Evolutionary conservation across 2,329 filamentous ascomycete genomes (phyloP), one percentile per base, ranked within the genome.

Genomic region (Macrophomina pseudophaseolina): DNA sequence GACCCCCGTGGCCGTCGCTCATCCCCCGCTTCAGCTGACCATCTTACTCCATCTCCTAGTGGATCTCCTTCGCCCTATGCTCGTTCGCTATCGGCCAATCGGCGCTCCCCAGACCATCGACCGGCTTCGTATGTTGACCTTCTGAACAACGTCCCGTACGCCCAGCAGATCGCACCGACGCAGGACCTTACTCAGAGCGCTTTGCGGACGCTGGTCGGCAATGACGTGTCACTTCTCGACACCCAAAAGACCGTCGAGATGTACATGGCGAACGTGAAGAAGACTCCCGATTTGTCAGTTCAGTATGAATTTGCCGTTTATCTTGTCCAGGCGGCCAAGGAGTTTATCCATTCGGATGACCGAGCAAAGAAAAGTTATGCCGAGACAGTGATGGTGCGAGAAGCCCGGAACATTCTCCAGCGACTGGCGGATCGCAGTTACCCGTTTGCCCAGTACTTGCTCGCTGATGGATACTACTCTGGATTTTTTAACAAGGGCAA

Each of bases 281-380:
- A 99, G 83, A 97, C 95, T 2, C 95, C 91, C 69, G 93, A 97
- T 78, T 85, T 90, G 16, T 90, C 91, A 4, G 91, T 97, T 40
- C 93, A 97, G 78, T 98, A 98, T 78, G 95, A 97, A 35, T 98
- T 99, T 80, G 95, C 95, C 2, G 87, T 98, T 44, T 97, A 97
- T 78, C 88, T 99, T 82, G 90, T 98, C 71, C 92, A 94, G 54
- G 90, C 93, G 1, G 94, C 94, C 48, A 91, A 93, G 76, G 92
- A 97, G 75, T 58, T 59, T 23, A 87, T 91, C 53, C 73, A 75
- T 68, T 69, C 71, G 32, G 74, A 77, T 28, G 73, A 72, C 56
- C 33, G 53, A 6, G 53, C 52, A n/a, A 63, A 63, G 16, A 62
- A 56, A 7, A 42, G 32, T 5, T 65, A 67, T 32, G 73, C 74